Conservation (phyloP, 345 rosid species). For the Euphorbia tirucalli region DNA sequence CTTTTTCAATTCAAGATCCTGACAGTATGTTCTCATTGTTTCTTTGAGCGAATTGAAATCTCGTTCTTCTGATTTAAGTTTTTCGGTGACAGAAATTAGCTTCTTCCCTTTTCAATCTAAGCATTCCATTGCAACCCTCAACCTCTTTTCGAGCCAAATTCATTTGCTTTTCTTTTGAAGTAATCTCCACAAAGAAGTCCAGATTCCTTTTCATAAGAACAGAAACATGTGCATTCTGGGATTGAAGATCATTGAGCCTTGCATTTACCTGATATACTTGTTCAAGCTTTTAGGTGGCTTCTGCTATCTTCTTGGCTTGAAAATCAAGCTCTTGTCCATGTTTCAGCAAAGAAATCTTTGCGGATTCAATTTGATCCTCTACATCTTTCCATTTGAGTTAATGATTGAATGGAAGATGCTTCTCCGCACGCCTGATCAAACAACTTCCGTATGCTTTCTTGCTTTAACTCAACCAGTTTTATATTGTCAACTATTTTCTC, state of each 20-base stretch:
- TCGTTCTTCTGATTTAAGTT: background rate
- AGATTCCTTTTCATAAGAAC: background rate
- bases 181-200: conserved; percentile 11
- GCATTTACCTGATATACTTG: background rate
- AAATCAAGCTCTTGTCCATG: conserved; percentile 4
- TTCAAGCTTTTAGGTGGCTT: background rate
- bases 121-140: background rate
- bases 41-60: background rate
- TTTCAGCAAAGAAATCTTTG: conserved; percentile 5
- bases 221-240: conserved; percentile 20
- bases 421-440: conserved; percentile 23
- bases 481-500: conserved; percentile 15
- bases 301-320: conserved; percentile 11
- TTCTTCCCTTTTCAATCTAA: background rate
- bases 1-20: conserved; percentile 7
- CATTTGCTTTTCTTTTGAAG: background rate
- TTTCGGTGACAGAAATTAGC: no score
- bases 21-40: background rate
- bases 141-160: conserved; percentile 13
- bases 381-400: conserved; percentile 38
- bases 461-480: conserved; percentile 16
- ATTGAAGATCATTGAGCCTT: background rate
- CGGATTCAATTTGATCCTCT: conserved; percentile 23
- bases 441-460: conserved; percentile 14
- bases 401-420: conserved; percentile 22